Evolutionary conservation across 805 yeast species (phyloP), one percentile per base, ranked within the genome.

Genomic region (Diddensiella caesifluorescens): DNA sequence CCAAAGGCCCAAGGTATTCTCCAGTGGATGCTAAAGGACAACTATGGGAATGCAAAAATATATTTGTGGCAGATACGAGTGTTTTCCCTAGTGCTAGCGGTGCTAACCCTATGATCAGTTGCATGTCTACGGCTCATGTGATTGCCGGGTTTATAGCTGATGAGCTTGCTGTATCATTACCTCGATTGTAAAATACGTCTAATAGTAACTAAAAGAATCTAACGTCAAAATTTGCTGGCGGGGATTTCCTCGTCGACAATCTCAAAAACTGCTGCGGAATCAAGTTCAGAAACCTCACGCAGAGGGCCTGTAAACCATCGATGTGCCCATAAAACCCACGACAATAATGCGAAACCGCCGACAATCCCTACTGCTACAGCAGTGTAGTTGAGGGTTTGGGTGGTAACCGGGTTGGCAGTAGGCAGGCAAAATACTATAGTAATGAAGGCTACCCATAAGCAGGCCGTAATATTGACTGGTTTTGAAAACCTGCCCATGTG

Each of bases 341-440:
- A 79, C 1, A 70, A 36, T 41, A 70, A 52, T 0, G 83, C 69
- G 19, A 77, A 59, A 3, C 76, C 49, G 79, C 82, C 77, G 12
- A 75, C 71, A n/a, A 80, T 80, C 22, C 74, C 72, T 13, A 76
- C 79, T 41, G 81, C 77, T 1, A 77, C 85, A 48, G 71, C 71
- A 0, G 86, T 76, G 57, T 82, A 82, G 60, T 82, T 82, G 86
- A 82, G 80, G 16, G 75, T 63, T 26, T 64, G 62, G 3, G 49
- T 39, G 20, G 53, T 49, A 20, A 61, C 58, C 15, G 70, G 53
- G n/a, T 39, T 47, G 22, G 35, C 61, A 1, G 49, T 42, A 21
- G 92, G 90, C 64, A 82, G 74, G 79, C 78, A 76, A 34, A 73
- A 67, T 59, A 80, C 61, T 16, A 77, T 62, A 26, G 80, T 75